These are phyloP conservation scores for Coemansia sp. DNA, from an alignment of 192 early-diverging fungal genomes.

Conservation along the genomic window DNA sequence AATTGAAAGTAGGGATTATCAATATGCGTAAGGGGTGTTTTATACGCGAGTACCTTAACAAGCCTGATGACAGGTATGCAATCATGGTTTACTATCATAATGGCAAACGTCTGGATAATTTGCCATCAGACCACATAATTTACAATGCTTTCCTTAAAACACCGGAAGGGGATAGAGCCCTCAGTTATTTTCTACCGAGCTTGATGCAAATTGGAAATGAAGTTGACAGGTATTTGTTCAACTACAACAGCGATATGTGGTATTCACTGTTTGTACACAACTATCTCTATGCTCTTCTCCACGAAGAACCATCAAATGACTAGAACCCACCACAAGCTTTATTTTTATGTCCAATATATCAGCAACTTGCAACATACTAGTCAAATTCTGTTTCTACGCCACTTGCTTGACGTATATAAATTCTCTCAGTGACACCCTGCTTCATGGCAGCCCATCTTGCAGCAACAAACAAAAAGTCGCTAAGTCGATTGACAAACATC, in stretches of 20 bases:
- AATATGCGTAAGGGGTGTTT: not conserved
- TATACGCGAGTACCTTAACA: not conserved
- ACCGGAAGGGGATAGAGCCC: not conserved
- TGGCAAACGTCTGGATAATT: not conserved
- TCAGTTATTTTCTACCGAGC: too few relatives aligned
- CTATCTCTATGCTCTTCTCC: too few relatives aligned
- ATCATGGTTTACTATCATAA: not conserved
- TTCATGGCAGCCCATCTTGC: conserved; percentile 79
- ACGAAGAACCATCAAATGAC: not conserved
- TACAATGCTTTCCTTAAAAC: not conserved
- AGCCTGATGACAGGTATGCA: not conserved
- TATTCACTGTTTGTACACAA: too few relatives aligned
- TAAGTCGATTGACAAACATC: conserved; percentile 62
- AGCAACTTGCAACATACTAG: not conserved
- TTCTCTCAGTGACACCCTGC: conserved; percentile 71
- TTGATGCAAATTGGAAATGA: too few relatives aligned
- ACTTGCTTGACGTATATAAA: conserved; percentile 65
- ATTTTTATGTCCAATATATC: too few relatives aligned
- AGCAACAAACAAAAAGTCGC: conserved; percentile 91
- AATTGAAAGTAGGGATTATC: not conserved
- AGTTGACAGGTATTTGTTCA: too few relatives aligned
- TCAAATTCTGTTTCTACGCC: conserved; percentile 44
- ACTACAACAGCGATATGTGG: too few relatives aligned
- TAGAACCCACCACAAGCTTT: too few relatives aligned
- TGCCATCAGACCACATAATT: not conserved